phyloP scores from a whole-genome alignment of 495 filamentous ascomycete species.

The Trichoderma parareesei region DNA sequence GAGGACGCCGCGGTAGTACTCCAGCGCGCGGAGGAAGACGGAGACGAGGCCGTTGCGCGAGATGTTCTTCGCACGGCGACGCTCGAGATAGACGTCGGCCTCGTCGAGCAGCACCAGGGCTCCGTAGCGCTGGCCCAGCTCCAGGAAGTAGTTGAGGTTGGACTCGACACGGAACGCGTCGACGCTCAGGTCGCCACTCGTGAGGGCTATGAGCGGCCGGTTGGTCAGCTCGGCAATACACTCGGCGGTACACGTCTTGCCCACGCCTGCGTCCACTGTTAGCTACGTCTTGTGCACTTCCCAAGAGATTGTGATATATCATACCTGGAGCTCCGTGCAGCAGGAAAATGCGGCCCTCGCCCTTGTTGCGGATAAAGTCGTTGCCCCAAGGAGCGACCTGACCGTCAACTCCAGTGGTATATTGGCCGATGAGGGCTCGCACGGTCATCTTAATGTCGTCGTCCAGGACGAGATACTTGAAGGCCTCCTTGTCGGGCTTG shows the following conservation, averaged over 20 bases:
- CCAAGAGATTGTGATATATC: too few relatives aligned
- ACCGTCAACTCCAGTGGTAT: slow-evolving; percentile 27
- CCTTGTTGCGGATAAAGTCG: slow-evolving; percentile 40
- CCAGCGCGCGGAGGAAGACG: slow-evolving; percentile 42
- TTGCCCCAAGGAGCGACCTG: slow-evolving; percentile 25
- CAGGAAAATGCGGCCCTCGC: slow-evolving; percentile 42
- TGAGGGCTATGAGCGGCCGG: slow-evolving; percentile 31
- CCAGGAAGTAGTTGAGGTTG: slow-evolving; percentile 31
- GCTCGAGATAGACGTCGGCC: slow-evolving; percentile 48
- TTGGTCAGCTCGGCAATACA: slow-evolving; percentile 32
- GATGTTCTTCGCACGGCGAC: slow-evolving; percentile 61
- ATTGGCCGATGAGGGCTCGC: slow-evolving; percentile 32
- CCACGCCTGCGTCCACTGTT: slow-evolving; percentile 18
- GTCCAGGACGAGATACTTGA: slow-evolving; percentile 34
- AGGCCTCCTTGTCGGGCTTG: slow-evolving; percentile 23
- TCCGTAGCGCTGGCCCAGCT: slow-evolving; percentile 35
- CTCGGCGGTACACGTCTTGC: slow-evolving; percentile 43
- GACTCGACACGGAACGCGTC: slow-evolving; percentile 25
- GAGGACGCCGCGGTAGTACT: slow-evolving; percentile 35
- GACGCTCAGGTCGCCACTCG: slow-evolving; percentile 29
- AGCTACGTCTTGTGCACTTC: too few relatives aligned
- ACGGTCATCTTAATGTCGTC: slow-evolving; percentile 32
- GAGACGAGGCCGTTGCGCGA: slow-evolving; percentile 70
- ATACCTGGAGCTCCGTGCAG: slow-evolving; percentile 43
- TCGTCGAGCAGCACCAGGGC: slow-evolving; percentile 37